Evolutionary conservation across 2,329 filamentous ascomycete genomes (phyloP), one percentile per base, ranked within the genome.

Genomic region (Sporothrix globosa): DNA sequence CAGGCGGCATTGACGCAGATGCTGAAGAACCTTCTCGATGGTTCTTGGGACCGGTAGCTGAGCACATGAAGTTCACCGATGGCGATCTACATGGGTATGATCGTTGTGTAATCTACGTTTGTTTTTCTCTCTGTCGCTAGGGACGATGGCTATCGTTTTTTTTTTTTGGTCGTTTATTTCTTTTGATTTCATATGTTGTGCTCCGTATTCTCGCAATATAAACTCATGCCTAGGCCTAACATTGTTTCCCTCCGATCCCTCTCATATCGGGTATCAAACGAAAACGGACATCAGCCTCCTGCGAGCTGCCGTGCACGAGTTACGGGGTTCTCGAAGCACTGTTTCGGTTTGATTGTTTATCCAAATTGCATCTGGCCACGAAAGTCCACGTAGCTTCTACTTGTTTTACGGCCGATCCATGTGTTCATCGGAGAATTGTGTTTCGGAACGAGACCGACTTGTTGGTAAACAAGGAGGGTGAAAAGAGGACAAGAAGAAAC

Each of bases 1-100:
- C 65, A 71, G 66, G 58, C 56, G 17, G 58, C 70, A 13, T 46
- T 71, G 70, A 69, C 70, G 1, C 13, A 6, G 7, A 21, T 66
- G 2, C 58, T 71, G 3, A 52, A 71, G 27, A 19, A 19, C 48
- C 66, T 71, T 3, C 56, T 71, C 1, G 66, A 71, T 27, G 58
- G 69, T 0, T 58, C 50, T n/a, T 46, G 52, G 67, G 69, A 70
- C 48, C 24, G 10, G 13, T 5, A 34, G 19, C 24, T 41, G 41
- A 54, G 4, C 14, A 21, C 24, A 9, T 54, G 30, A 44, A 24
- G 27, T 44, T 24, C 19, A 53, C 11, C 41, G 14, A 7, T 5
- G 34, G 30, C n/a, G 34, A 4, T 52, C 11, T 54, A 41, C n/a
- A 54, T 17, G 65, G 21, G 11, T 14, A 10, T 11, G 27, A 39